Conservation (phyloP, 352 stramenopile genomes). For the Albugo candida region DNA sequence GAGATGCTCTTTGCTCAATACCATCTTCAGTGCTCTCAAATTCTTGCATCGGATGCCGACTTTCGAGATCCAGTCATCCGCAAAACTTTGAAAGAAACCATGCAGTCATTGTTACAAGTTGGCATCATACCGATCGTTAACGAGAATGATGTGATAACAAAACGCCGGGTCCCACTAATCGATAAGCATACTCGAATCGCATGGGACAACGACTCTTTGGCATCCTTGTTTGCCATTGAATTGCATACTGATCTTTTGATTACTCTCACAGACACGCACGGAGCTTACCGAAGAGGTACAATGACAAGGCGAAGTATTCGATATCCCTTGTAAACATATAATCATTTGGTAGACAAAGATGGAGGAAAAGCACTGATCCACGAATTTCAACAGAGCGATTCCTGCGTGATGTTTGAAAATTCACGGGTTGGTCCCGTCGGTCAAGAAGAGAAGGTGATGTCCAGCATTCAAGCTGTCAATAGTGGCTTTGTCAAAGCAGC, state of each 20-base stretch:
- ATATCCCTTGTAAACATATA: background rate
- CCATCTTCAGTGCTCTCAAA: constrained; percentile 61
- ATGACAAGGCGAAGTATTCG: constrained; percentile 6
- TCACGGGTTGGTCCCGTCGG: constrained; percentile 40
- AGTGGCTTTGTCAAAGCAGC: constrained; percentile 34
- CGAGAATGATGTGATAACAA: constrained; percentile 72
- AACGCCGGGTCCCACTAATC: constrained; percentile 35
- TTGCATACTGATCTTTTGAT: constrained; percentile 57
- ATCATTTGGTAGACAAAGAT: constrained; percentile 5
- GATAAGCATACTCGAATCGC: constrained; percentile 33
- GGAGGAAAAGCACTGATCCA: constrained; percentile 20
- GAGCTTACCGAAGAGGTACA: constrained; percentile 17
- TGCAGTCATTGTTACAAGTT: constrained; percentile 46
- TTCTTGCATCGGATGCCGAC: constrained; percentile 59
- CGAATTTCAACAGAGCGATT: constrained; percentile 24
- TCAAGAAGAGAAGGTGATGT: constrained; percentile 66
- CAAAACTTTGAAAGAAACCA: constrained; percentile 38
- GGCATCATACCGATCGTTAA: constrained; percentile 76
- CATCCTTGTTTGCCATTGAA: constrained; percentile 52
- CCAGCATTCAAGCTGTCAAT: constrained; percentile 59
- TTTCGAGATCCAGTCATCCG: constrained; percentile 43
- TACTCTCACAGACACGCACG: constrained; percentile 53
- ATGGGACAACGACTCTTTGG: constrained; percentile 76
- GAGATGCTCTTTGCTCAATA: constrained; percentile 77
- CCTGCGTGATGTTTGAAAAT: constrained; percentile 20